Evolutionary conservation across 2,329 filamentous ascomycete genomes (phyloP), one percentile per base, ranked within the genome.

Genomic region (Meredithiella fracta): DNA sequence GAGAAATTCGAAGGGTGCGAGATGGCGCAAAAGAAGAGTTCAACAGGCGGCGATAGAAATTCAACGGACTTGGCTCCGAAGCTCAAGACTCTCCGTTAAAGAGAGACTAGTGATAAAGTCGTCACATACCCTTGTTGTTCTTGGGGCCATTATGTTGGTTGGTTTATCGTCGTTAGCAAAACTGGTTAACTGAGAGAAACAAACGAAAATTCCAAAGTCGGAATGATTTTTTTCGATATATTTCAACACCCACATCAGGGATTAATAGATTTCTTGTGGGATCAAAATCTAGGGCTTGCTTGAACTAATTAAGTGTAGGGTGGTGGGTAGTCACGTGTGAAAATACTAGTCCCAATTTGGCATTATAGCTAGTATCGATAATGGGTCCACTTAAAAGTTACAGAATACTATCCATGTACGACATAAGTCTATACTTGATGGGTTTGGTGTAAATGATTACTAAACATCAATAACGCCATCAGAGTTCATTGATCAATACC

Each of bases 91-190:
- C 31, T 17, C 15, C 31, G 26, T 49, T 20, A 22, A 52, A 38
- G 50, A 26, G 29, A 52, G 50, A 40, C 50, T 56, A 37, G 23
- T 26, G 29, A 29, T 40, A 23, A 47, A 54, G 42, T 69, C 63
- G 68, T 66, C 63, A 65, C 69, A 66, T 74, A 74, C 72, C 71
- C 73, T 75, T 70, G 61, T 61, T 57, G 61, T 69, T 63, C 64
- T 72, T 71, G 60, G 67, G 62, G 63, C 68, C 69, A 71, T 71
- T 64, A 56, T 65, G 63, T 64, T 58, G 54, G 52, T 59, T 56
- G 49, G 53, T 56, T 55, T 55, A 55, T 54, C 51, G 55, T 60
- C 53, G 57, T 56, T 56, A 53, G 58, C 55, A 58, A 56, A 56
- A 56, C 29, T 57, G 29, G 56, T 53, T 55, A 47, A 54, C 54